These are phyloP conservation scores for Fusarium hostae DNA, from an alignment of 2,329 filamentous ascomycete species.

Conservation along the genomic window DNA sequence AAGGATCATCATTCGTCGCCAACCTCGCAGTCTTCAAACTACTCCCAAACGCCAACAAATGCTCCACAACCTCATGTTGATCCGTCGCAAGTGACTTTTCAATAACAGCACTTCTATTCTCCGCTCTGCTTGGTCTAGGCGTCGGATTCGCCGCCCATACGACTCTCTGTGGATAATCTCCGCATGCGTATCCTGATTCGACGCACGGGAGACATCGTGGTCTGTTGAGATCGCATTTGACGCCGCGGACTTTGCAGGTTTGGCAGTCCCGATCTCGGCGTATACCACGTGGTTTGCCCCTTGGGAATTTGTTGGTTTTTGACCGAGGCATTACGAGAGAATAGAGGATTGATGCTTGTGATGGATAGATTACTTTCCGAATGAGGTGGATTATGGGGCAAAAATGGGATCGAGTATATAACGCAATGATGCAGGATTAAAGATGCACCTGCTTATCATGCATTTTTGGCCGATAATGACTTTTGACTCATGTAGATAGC, in stretches of 20 bases:
- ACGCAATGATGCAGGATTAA: neutral
- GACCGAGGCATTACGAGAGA: slow-evolving; percentile 5
- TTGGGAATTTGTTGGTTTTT: slow-evolving; percentile 8
- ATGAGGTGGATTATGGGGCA: slow-evolving; percentile 1
- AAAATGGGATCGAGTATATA: neutral
- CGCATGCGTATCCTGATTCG: slow-evolving; percentile 45
- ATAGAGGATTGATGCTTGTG: neutral
- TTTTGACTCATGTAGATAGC: neutral
- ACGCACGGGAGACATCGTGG: slow-evolving; percentile 43
- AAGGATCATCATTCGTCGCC: neutral
- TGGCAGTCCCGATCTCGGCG: slow-evolving; percentile 46
- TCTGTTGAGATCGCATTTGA: slow-evolving; percentile 47
- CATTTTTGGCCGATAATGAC: neutral
- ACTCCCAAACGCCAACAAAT: slow-evolving; percentile 39
- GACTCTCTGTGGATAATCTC: slow-evolving; percentile 48
- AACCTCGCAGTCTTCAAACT: slow-evolving; percentile 37
- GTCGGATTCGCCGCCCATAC: slow-evolving; percentile 42
- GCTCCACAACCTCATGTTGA: slow-evolving; percentile 14
- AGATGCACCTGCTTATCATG: neutral
- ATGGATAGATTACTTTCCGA: slow-evolving; percentile 17
- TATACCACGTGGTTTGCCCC: slow-evolving; percentile 45
- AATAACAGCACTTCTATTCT: neutral
- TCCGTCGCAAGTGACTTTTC: slow-evolving; percentile 7
- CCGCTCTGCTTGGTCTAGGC: neutral
- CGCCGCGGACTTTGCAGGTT: slow-evolving; percentile 39